Evolutionary conservation across 768 basidiomycete species (phyloP), one percentile per base, ranked within the genome.

Genomic region (Trametes cingulata): DNA sequence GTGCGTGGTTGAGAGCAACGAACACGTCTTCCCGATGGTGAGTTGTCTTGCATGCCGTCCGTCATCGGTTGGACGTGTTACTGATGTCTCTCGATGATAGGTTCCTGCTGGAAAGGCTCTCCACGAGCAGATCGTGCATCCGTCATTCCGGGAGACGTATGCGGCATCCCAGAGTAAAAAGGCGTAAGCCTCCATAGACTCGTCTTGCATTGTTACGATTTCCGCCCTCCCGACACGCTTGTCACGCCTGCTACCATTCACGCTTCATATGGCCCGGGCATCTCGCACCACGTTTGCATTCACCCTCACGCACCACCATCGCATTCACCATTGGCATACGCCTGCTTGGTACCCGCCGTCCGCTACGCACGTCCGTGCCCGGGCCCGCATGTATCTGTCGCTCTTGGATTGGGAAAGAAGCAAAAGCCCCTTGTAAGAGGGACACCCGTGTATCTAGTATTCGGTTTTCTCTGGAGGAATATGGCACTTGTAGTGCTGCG

Each of bases 21-120:
- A 94, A 75, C 91, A 94, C 72, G 91, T 94, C 65, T 93, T 90
- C 82, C 92, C 93, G 7, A 93, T 94, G 91, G 91, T 91, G 58
- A 58, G 80, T 65, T 37, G 6, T n/a, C 40, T 43, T 27, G 52
- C 37, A 48, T 47, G 39, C 50, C 22, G 33, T 29, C n/a, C 69
- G 67, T 51, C 61, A 69, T 65, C n/a, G 27, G 14, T 14, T 7
- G 8, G 35, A 36, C 19, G 19, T 8, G 6, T 6, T 15, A 14
- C 9, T 17, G 13, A 25, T 49, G 61, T 52, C 62, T 52, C 35
- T 50, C 47, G 50, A 54, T 10, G 64, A 17, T 67, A 90, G 89
- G 90, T 92, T 22, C 85, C 94, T 14, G 95, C 94, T 45, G 96
- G 96, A 46, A 96, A 93, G 76, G 94, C 95, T 53, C 80, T 98